Evolutionary conservation across 1,139 yeast species (phyloP), one percentile per base, ranked within the genome.

Genomic region (Magnusiomyces magnusii): DNA sequence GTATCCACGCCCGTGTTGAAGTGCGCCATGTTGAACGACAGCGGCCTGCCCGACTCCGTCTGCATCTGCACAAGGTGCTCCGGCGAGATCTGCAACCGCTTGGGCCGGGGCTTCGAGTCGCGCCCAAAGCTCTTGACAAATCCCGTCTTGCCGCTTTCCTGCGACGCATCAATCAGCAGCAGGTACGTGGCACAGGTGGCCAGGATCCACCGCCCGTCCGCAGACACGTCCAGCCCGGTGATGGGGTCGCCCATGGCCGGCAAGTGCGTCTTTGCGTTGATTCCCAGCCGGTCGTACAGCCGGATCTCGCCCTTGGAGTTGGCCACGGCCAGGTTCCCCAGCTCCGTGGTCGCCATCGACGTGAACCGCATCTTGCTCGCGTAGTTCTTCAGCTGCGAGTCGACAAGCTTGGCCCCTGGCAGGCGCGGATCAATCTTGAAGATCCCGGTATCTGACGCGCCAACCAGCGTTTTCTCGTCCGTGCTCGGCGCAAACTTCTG

Each of bases 221-320:
- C 83, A 5, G 95, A 84, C 0, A 82, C 83, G 61, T 87, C 92
- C 31, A 88, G 67, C 28, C 87, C 87, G 55, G 78, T 73, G 55
- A 87, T 81, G 1, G 83, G 76, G 64, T 88, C 95, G 19, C 96
- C 96, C 58, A 90, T 75, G 0, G 95, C 89, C 1, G 96, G 96
- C 47, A 90, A 74, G 24, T 81, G 78, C 0, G 93, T 84, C 73
- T 86, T 88, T 0, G 96, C 96, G 65, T 80, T 81, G 60, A 79
- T 76, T 19, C 96, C 96, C 17, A 89, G 68, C 61, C 80, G 76
- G 71, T 89, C 89, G 69, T 80, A 89, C 52, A 90, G 77, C 61
- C 90, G 78, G 54, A 91, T 82, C 62, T 84, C 92, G 67, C 97
- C 97, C 61, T 79, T 83, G 27, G 74, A 75, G 21, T 92, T 83